A percentile compares a stretch with the other conserved stretches of the same genome.
Evolutionary conservation across 208 protist genomes (phyloP).

Genomic region (Trypanosoma scelopori): DNA sequence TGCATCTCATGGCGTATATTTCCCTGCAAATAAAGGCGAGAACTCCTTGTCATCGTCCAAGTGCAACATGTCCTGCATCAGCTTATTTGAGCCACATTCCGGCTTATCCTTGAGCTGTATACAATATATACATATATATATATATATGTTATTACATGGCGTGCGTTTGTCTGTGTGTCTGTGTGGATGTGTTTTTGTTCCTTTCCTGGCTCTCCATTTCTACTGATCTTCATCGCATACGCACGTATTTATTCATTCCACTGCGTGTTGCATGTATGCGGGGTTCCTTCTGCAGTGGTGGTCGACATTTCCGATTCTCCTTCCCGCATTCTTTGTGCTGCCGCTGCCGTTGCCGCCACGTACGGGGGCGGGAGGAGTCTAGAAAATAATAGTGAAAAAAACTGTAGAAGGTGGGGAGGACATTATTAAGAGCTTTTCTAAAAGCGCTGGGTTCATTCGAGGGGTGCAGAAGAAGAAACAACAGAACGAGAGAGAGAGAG

Average conservation of each 20-base stretch:
- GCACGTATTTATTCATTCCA: background rate
- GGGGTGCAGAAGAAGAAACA: conserved; percentile 4
- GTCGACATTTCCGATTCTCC: background rate
- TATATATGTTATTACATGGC: too few relatives aligned
- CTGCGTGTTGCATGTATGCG: background rate
- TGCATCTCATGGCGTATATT: too few relatives aligned
- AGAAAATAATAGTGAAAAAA: background rate
- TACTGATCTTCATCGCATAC: too few relatives aligned
- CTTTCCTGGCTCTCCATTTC: conserved; percentile 3
- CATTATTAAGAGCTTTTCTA: conserved; percentile 10
- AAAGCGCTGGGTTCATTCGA: conserved; percentile 7
- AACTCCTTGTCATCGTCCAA: too few relatives aligned
- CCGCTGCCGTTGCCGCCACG: background rate
- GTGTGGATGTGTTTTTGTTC: conserved; percentile 3
- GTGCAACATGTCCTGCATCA: too few relatives aligned
- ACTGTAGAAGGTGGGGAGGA: background rate
- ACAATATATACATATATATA: too few relatives aligned
- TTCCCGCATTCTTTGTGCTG: background rate
- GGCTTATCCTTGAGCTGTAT: too few relatives aligned
- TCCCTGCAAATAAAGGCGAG: too few relatives aligned
- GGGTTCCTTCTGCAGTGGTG: background rate
- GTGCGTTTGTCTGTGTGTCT: background rate
- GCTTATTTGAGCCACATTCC: too few relatives aligned
- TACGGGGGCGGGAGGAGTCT: background rate
- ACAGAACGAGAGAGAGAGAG: background rate